These are phyloP conservation scores for Kluyveromyces siamensis DNA, from an alignment of 805 yeast genomes.

Conservation along the genomic window DNA sequence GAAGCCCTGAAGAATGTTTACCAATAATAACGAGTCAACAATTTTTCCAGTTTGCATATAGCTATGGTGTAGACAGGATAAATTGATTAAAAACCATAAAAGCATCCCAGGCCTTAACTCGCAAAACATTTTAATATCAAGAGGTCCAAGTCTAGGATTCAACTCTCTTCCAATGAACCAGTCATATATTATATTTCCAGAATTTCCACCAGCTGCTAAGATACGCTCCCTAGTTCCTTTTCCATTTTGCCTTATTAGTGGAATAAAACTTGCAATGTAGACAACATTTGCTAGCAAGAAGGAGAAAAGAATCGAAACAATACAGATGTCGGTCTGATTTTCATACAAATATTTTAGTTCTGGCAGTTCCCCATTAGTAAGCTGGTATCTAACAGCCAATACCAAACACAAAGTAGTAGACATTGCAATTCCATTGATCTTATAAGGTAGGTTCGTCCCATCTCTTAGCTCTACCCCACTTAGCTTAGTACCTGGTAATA, in stretches of 20 bases:
- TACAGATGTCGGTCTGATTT: conserved; percentile 55
- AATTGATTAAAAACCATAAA: conserved; percentile 71
- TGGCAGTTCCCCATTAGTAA: conserved; percentile 52
- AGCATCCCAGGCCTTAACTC: conserved; percentile 93
- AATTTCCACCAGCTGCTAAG: conserved; percentile 79
- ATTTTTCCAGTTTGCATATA: conserved; percentile 51
- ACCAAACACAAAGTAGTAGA: conserved; percentile 32
- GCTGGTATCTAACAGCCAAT: conserved; percentile 43
- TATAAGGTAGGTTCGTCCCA: conserved; percentile 59
- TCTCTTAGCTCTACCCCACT: conserved; percentile 70
- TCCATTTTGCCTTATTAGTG: conserved; percentile 43
- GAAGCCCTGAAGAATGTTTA: conserved; percentile 61
- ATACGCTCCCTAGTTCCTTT: conserved; percentile 53
- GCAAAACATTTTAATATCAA: conserved; percentile 87
- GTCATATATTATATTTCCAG: conserved; percentile 67
- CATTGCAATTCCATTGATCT: conserved; percentile 70
- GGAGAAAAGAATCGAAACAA: conserved; percentile 57
- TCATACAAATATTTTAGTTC: conserved; percentile 72
- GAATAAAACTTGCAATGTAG: conserved; percentile 59
- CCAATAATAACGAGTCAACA: conserved; percentile 63
- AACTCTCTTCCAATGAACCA: conserved; percentile 97
- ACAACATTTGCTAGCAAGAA: conserved; percentile 53
- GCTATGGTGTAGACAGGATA: conserved; percentile 76
- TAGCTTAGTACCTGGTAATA: conserved; percentile 55
- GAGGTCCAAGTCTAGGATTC: conserved; percentile 77